Percentiles rank a stretch among this genome's conserved stretches.
These are phyloP conservation scores for Lithohypha guttulata DNA, from an alignment of 2,329 filamentous ascomycete species.

Conservation along the genomic window DNA sequence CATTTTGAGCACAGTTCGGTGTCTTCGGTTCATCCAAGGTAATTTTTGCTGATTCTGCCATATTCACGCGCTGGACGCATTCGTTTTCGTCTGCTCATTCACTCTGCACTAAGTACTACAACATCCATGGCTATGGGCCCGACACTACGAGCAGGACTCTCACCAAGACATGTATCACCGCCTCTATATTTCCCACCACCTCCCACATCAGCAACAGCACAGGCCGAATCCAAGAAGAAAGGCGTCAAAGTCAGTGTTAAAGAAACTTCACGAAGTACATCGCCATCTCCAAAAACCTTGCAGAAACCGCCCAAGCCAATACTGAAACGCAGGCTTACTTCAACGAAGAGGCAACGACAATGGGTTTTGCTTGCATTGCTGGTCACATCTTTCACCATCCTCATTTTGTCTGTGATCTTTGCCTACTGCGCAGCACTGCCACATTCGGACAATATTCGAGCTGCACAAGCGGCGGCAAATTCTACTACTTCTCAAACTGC, in stretches of 20 bases:
- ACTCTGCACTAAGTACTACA: too few species aligned
- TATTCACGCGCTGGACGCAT: not conserved
- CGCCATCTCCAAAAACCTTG: not conserved
- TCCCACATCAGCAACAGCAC: not conserved
- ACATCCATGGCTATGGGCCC: too few species aligned
- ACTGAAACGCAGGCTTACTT: not conserved
- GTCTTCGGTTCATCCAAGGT: too few species aligned
- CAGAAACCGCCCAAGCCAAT: conserved; percentile 3
- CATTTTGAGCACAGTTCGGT: too few species aligned
- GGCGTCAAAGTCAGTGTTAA: not conserved
- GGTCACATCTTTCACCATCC: conserved; percentile 16
- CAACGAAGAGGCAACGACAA: conserved; percentile 1
- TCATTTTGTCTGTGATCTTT: conserved; percentile 19
- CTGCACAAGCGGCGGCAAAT: conserved; percentile 10
- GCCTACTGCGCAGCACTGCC: conserved; percentile 21
- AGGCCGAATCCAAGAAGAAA: not conserved
- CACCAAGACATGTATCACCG: not conserved
- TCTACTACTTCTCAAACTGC: conserved; percentile 13
- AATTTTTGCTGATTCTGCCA: too few species aligned
- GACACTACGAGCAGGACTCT: not conserved
- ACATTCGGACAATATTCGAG: conserved; percentile 14
- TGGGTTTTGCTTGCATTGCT: conserved; percentile 15
- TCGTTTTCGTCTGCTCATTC: too few species aligned
- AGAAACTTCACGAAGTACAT: not conserved
- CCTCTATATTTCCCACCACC: conserved; percentile 8